A percentile compares a stretch with the other conserved stretches of the same genome.
Conservation (phyloP, 2,329 filamentous ascomycete species). For the Venturia pyrina region DNA sequence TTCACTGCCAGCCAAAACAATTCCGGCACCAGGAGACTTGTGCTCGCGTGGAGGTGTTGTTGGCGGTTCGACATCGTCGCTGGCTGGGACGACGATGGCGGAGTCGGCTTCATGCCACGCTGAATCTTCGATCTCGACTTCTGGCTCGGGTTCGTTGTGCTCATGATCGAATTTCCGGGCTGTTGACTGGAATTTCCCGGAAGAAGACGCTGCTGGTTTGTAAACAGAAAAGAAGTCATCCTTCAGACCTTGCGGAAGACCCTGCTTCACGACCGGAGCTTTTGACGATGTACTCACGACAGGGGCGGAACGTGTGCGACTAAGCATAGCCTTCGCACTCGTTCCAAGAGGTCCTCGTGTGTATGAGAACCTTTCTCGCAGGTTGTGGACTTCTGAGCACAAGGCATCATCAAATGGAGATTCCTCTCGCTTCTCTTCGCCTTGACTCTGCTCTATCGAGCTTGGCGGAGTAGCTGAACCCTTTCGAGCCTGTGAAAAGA, state of each 20-base stretch:
- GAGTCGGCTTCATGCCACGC: conserved; percentile 3
- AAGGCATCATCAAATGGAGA: neutral
- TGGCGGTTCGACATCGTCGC: conserved; percentile 8
- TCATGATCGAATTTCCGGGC: neutral
- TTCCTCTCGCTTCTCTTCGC: neutral
- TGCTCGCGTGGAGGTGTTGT: neutral
- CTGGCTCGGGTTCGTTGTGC: neutral
- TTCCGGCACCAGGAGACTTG: neutral
- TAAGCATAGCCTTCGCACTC: neutral
- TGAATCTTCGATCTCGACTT: conserved; percentile 1
- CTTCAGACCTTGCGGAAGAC: neutral
- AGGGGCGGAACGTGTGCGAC: neutral
- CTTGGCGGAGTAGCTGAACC: neutral
- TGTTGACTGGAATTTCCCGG: neutral
- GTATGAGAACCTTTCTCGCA: neutral
- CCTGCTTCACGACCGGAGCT: neutral
- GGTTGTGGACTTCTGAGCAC: neutral
- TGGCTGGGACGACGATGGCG: conserved; percentile 11
- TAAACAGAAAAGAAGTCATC: neutral
- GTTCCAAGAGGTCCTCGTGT: neutral
- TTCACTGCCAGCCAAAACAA: conserved; percentile 9
- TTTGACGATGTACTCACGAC: neutral
- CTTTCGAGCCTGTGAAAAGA: neutral
- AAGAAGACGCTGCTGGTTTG: neutral
- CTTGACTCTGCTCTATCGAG: neutral